These are phyloP conservation scores for Monilinia fructicola DNA, from an alignment of 2,329 filamentous ascomycete species.

Conservation along the genomic window DNA sequence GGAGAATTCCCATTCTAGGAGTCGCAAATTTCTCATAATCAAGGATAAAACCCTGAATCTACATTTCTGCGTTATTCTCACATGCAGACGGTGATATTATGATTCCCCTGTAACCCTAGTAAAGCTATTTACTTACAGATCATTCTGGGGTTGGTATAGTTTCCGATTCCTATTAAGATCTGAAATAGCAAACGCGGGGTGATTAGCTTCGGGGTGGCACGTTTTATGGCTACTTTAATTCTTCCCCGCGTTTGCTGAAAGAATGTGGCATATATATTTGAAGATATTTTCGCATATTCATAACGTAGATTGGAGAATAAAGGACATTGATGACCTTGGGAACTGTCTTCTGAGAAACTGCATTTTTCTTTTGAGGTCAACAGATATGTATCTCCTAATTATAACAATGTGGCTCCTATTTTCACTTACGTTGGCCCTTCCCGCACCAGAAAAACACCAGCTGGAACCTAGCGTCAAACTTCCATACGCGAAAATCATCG, in stretches of 20 bases:
- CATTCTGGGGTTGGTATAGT: background rate
- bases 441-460: background rate
- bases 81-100: background rate
- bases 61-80: background rate
- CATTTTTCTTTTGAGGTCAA: background rate
- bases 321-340: background rate
- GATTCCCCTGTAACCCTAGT: too few relatives aligned
- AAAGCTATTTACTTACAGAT: background rate
- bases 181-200: background rate
- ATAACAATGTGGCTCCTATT: background rate
- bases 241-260: background rate
- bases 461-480: slow-evolving; percentile 5
- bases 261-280: background rate
- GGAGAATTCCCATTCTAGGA: background rate
- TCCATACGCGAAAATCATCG: slow-evolving; percentile 8
- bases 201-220: too few relatives aligned
- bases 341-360: background rate
- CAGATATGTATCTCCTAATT: background rate
- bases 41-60: background rate
- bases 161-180: background rate
- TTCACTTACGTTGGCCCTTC: background rate
- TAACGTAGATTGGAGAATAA: background rate
- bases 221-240: background rate
- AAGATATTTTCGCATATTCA: too few relatives aligned
- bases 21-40: background rate